Conservation (phyloP, 2,329 filamentous ascomycete species). For the Colletotrichum eremochloae region DNA sequence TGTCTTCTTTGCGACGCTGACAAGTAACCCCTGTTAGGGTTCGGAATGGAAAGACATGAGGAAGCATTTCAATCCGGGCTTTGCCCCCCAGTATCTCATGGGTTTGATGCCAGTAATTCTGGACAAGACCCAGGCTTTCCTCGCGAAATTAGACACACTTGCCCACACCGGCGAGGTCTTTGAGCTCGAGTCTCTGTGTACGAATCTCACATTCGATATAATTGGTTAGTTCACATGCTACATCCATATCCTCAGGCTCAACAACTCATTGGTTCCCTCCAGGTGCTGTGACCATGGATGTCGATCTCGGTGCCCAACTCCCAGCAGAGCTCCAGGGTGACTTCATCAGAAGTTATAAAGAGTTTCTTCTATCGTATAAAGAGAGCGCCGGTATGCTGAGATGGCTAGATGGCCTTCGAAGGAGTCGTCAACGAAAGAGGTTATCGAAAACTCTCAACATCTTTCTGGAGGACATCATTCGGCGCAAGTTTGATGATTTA, state of each 20-base stretch:
- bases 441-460: conserved; percentile 45
- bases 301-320: conserved; percentile 51
- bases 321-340: conserved; percentile 45
- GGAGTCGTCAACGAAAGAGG: conserved; percentile 40
- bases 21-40: background rate
- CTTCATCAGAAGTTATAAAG: conserved; percentile 49
- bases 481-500: conserved; percentile 44
- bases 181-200: conserved; percentile 45
- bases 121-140: conserved; percentile 51
- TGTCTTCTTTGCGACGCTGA: background rate
- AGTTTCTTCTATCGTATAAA: conserved; percentile 46
- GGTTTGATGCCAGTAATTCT: conserved; percentile 53
- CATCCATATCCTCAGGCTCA: rapidly evolving
- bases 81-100: conserved; percentile 55
- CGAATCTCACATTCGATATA: conserved; percentile 56
- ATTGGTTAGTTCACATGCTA: conserved; percentile 44
- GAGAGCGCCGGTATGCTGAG: conserved; percentile 42
- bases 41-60: conserved; percentile 46
- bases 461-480: conserved; percentile 46
- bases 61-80: conserved; percentile 55
- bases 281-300: conserved; percentile 52
- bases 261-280: conserved; percentile 10
- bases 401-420: conserved; percentile 44
- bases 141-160: conserved; percentile 41
- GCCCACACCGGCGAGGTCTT: conserved; percentile 32